These are phyloP conservation scores for Nakaseomyces kungkrabaensis DNA, from an alignment of 1,139 yeast species.

Conservation along the genomic window DNA sequence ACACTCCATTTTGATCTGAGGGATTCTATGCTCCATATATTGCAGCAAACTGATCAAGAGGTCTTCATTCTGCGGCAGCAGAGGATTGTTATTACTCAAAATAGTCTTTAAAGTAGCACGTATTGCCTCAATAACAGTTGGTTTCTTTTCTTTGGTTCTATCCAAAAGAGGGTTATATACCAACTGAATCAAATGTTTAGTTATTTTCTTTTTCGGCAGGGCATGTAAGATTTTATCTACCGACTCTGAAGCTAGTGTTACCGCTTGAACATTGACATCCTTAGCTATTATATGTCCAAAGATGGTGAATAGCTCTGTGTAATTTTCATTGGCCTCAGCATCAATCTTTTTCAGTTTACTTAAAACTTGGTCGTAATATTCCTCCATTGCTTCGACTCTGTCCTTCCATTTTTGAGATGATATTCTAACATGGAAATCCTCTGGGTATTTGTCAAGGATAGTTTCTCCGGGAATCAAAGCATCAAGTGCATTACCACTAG, in stretches of 20 bases:
- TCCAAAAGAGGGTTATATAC: conserved; percentile 62
- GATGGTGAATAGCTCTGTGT: conserved; percentile 45
- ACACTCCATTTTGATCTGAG: conserved; percentile 68
- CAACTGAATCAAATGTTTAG: conserved; percentile 38
- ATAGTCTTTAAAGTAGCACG: conserved; percentile 56
- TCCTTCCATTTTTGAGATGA: conserved; percentile 80
- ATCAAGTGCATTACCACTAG: conserved; percentile 17
- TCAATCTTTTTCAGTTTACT: conserved; percentile 37
- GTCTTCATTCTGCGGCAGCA: conserved; percentile 36
- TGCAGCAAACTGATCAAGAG: conserved; percentile 52
- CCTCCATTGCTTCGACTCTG: conserved; percentile 76
- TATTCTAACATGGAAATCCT: conserved; percentile 45
- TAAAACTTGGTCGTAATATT: conserved; percentile 41
- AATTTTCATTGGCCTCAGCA: conserved; percentile 48
- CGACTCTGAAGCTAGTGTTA: conserved; percentile 67
- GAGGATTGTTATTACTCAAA: conserved; percentile 29
- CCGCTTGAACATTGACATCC: conserved; percentile 88
- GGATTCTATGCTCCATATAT: conserved; percentile 67
- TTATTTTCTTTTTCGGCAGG: conserved; percentile 43
- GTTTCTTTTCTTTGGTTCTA: conserved; percentile 82
- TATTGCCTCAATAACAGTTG: conserved; percentile 63
- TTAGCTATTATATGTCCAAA: conserved; percentile 61
- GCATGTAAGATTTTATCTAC: conserved; percentile 59
- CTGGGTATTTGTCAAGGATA: conserved; percentile 57
- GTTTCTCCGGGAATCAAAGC: conserved; percentile 50